Evolutionary conservation across 2,329 filamentous ascomycete species (phyloP), one percentile per base, ranked within the genome.

Genomic region (Ophiostoma sp.): DNA sequence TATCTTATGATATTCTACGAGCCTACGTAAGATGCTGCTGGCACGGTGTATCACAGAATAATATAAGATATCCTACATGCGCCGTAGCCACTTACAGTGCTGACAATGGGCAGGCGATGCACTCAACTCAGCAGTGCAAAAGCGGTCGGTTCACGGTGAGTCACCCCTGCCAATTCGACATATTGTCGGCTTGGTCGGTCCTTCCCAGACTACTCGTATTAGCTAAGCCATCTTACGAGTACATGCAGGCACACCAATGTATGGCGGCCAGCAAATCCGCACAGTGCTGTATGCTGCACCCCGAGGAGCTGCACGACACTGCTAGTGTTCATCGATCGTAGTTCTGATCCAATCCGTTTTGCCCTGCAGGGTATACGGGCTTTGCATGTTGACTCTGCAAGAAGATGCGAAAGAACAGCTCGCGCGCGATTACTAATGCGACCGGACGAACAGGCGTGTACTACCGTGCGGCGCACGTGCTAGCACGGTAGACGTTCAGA

Each of bases 121-220:
- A 27, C 27, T 18, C n/a, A 27, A 27, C 12, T 9, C n/a, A 52
- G 49, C n/a, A 27, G 27, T 41, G 58, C 58, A 27, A 55, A 55
- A 55, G 49, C 49, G 49, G 49, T 8, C 49, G 27, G 49, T n/a
- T 55, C 49, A 18, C n/a, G n/a, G 49, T 55, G 49, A 55, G 49
- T 27, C 49, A 27, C 49, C 27, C 49, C 49, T 55, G n/a, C 49
- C 49, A 18, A 55, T 40, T 41, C 62, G 41, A 41, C 41, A 41
- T 12, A 62, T 38, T 27, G 58, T 62, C 58, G 40, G 36, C n/a
- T 27, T 55, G n/a, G 7, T 55, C 47, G n/a, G 7, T 55, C 47
- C 14, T 49, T 49, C 47, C 47, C 18, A 49, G 5, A n/a, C 4
- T n/a, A 49, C 27, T 18, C 14, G 2, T 49, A 4, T 55, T 27